Evolutionary conservation across 1,284 basidiomycete genomes (phyloP).

Genomic region (Porodaedalea pini): DNA sequence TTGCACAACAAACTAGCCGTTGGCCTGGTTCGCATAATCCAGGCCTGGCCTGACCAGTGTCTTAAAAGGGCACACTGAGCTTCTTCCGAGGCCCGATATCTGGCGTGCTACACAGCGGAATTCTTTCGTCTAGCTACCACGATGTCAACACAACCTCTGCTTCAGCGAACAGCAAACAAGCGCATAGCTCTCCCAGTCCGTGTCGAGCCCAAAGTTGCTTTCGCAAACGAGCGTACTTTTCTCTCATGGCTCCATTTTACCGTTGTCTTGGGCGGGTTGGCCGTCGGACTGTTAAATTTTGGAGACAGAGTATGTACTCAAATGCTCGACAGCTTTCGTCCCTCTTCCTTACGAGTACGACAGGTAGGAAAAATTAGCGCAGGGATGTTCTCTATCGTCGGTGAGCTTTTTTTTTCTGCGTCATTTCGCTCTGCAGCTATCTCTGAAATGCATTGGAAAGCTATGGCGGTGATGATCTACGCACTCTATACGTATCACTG

Average conservation of each 20-base stretch:
- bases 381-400: slow-evolving; percentile 88
- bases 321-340: background rate
- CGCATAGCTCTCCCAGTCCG: slow-evolving; percentile 93
- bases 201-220: slow-evolving; percentile 93
- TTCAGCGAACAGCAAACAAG: slow-evolving; percentile 93
- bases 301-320: slow-evolving; percentile 73
- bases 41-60: background rate
- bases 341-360: slow-evolving; percentile 6
- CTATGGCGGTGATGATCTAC: slow-evolving; percentile 96
- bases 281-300: slow-evolving; percentile 96
- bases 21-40: no score
- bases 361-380: slow-evolving; percentile 90
- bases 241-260: slow-evolving; percentile 96
- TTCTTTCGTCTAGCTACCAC: background rate
- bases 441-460: slow-evolving; percentile 38
- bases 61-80: background rate
- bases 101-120: background rate
- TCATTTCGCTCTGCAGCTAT: background rate
- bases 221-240: slow-evolving; percentile 94
- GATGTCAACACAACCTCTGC: slow-evolving; percentile 97
- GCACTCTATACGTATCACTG: slow-evolving; percentile 95
- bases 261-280: slow-evolving; percentile 89
- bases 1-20: background rate
- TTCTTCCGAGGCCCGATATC: background rate
- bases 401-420: slow-evolving; percentile 49